phyloP scores from a whole-genome alignment of 768 basidiomycete genomes.

The Myochromella boudieri region DNA sequence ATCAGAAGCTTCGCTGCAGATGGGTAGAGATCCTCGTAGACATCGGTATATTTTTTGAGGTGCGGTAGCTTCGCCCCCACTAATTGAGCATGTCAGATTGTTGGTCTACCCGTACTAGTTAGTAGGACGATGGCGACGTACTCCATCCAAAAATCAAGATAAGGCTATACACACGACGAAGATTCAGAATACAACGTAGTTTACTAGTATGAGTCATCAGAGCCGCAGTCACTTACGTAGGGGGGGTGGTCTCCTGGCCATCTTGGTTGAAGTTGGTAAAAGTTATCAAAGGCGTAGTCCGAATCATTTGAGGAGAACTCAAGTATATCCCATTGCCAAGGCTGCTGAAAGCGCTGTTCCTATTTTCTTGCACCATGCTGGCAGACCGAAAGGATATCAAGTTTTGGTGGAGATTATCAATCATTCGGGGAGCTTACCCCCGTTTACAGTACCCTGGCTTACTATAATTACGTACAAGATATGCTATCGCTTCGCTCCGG shows the following conservation, averaged over 20 bases:
- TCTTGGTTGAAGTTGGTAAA: neutral
- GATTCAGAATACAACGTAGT: neutral
- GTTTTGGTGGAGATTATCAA: too few species aligned
- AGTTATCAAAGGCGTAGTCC: neutral
- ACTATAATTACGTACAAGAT: too few species aligned
- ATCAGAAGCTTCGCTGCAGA: constrained; percentile 40
- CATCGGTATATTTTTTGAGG: constrained; percentile 43
- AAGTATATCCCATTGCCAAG: constrained; percentile 12
- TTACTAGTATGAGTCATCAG: too few species aligned
- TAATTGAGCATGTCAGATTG: constrained; percentile 17
- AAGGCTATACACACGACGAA: constrained; percentile 25
- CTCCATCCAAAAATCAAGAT: constrained; percentile 49
- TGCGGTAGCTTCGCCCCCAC: constrained; percentile 48
- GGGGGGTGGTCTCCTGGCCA: neutral
- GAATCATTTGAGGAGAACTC: neutral
- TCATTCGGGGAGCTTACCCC: too few species aligned
- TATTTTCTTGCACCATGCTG: neutral
- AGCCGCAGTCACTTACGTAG: constrained; percentile 1
- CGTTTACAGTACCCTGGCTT: too few species aligned
- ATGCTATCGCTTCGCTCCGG: too few species aligned
- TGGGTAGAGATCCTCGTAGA: constrained; percentile 42
- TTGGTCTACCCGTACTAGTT: neutral
- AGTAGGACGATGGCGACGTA: constrained; percentile 21
- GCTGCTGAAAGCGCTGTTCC: constrained; percentile 1
- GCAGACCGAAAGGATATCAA: neutral